Percentiles rank a stretch among this genome's conserved stretches.
phyloP scores from a whole-genome alignment of 2,329 filamentous ascomycete species.

The Stromatinia cepivora region DNA sequence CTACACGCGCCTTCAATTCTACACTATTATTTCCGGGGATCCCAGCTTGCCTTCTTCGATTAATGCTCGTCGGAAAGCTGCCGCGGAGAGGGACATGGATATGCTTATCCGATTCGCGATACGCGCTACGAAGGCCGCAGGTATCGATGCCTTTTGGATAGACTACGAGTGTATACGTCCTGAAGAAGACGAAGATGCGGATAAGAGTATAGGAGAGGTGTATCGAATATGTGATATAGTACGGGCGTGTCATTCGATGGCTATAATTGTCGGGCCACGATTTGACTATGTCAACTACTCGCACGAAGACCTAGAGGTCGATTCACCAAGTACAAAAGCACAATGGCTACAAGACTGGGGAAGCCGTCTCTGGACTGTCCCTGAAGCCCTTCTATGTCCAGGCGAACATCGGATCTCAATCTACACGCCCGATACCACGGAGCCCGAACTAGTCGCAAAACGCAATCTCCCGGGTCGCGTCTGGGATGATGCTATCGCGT shows the following conservation, averaged over 20 bases:
- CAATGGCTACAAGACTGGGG: conserved; percentile 22
- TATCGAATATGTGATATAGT: conserved; percentile 32
- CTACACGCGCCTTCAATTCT: conserved; percentile 20
- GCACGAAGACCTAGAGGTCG: background rate
- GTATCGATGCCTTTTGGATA: conserved; percentile 19
- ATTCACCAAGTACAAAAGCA: conserved; percentile 10
- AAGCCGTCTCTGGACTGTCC: conserved; percentile 28
- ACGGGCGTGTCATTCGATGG: conserved; percentile 25
- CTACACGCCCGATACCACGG: background rate
- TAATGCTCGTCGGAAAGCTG: background rate
- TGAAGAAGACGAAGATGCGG: background rate
- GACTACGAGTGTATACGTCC: conserved; percentile 20
- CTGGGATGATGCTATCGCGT: conserved; percentile 5
- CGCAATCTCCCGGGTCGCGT: conserved; percentile 3
- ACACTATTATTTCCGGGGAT: background rate
- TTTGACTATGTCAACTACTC: conserved; percentile 7
- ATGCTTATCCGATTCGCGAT: conserved; percentile 5
- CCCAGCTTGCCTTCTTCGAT: conserved; percentile 1
- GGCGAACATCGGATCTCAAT: conserved; percentile 7
- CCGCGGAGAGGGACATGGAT: background rate
- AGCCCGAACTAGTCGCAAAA: conserved; percentile 4
- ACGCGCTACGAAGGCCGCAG: background rate
- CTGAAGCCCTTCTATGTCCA: conserved; percentile 24
- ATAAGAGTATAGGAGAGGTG: conserved; percentile 5
- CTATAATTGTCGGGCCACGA: conserved; percentile 23